These are phyloP conservation scores for Aspergillus leporis DNA, from an alignment of 495 filamentous ascomycete species.

Conservation along the genomic window DNA sequence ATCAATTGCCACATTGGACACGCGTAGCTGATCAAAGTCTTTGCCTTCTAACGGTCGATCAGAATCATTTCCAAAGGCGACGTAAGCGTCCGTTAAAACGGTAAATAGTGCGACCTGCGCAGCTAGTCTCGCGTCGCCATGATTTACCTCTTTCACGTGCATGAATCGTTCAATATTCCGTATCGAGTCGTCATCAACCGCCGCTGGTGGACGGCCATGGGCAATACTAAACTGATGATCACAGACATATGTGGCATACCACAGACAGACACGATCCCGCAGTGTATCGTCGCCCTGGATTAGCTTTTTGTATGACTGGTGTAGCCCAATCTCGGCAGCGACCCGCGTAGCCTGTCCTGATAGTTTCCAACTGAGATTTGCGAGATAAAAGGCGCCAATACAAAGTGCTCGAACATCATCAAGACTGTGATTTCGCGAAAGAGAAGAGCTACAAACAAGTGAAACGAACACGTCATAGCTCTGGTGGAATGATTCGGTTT, in stretches of 20 bases:
- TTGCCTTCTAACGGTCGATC: conserved; percentile 35
- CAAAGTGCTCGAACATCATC: conserved; percentile 39
- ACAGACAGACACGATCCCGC: conserved; percentile 19
- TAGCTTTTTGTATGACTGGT: conserved; percentile 33
- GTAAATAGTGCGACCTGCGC: conserved; percentile 45
- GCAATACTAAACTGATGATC: conserved; percentile 17
- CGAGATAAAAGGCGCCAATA: conserved; percentile 39
- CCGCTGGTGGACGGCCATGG: conserved; percentile 13
- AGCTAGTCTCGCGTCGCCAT: conserved; percentile 36
- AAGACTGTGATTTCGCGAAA: conserved; percentile 31
- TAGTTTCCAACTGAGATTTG: conserved; percentile 38
- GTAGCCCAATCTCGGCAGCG: conserved; percentile 37
- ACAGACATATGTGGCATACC: conserved; percentile 40
- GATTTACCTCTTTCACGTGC: conserved; percentile 21
- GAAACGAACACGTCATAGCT: conserved; percentile 36
- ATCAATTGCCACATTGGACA: conserved; percentile 39
- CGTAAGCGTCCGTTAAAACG: conserved; percentile 40
- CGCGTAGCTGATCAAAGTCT: conserved; percentile 28
- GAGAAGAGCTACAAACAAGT: conserved; percentile 30
- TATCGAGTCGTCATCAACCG: conserved; percentile 35
- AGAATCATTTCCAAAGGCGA: conserved; percentile 40
- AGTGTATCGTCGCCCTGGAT: conserved; percentile 20
- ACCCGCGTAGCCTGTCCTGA: conserved; percentile 39
- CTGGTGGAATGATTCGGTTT: conserved; percentile 29
- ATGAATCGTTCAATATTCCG: conserved; percentile 36